Percentiles rank a stretch among this genome's conserved stretches.
phyloP scores from a whole-genome alignment of 169 alveolate genomes.

The Cryptosporidium ubiquitum region DNA sequence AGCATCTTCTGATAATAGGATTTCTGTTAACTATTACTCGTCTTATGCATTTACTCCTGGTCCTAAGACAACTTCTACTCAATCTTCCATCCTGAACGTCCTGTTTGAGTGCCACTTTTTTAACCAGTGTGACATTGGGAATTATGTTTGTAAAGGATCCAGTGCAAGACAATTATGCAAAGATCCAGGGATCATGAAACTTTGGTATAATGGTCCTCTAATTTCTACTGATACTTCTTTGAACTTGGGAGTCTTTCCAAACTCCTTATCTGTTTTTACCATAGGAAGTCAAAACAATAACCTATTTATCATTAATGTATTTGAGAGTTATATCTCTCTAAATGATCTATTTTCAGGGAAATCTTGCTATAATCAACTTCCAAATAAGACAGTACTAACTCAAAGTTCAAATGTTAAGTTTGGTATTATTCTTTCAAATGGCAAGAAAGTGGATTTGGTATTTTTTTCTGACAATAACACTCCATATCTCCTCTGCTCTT shows the following conservation, averaged over 20 bases:
- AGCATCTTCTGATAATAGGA: neutral
- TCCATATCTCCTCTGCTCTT: slow-evolving; percentile 28
- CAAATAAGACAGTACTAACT: neutral
- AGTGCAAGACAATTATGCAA: slow-evolving; percentile 43
- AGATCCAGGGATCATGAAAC: slow-evolving; percentile 10
- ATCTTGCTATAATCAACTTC: slow-evolving; percentile 48
- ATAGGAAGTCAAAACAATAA: slow-evolving; percentile 28
- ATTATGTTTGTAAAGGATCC: slow-evolving; percentile 53
- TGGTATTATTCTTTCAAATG: slow-evolving; percentile 17
- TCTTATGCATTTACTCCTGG: slow-evolving; percentile 58
- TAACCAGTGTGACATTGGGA: slow-evolving; percentile 37
- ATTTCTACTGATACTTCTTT: neutral
- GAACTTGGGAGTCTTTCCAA: slow-evolving; percentile 40
- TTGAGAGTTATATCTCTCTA: slow-evolving; percentile 34
- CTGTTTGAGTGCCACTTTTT: slow-evolving; percentile 30
- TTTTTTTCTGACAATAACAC: neutral
- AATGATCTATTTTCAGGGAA: slow-evolving; percentile 34
- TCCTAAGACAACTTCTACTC: slow-evolving; percentile 46
- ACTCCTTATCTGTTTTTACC: slow-evolving; percentile 28
- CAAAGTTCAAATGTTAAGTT: neutral
- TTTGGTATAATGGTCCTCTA: slow-evolving; percentile 53
- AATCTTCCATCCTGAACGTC: slow-evolving; percentile 5
- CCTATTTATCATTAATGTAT: slow-evolving; percentile 29
- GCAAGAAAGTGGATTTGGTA: slow-evolving; percentile 10
- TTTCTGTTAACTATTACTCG: slow-evolving; percentile 6